Evolutionary conservation across 179 eudicot species (phyloP).

Genomic region (Drosera spatulata): DNA sequence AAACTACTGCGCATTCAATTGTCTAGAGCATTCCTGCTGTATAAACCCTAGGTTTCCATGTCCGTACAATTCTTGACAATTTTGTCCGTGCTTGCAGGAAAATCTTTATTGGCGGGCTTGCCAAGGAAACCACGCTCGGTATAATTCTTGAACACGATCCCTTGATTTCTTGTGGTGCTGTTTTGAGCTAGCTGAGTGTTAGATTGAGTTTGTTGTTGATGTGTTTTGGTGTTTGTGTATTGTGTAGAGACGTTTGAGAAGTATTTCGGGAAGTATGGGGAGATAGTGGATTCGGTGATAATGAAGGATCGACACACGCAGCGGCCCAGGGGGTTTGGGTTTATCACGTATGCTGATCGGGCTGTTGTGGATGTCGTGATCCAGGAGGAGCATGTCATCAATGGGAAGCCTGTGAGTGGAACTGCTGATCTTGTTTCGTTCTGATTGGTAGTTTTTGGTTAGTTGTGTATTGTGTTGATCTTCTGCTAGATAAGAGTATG

Average conservation of each 20-base stretch:
- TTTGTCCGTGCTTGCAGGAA: constrained; percentile 11
- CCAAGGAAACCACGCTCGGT: constrained; percentile 17
- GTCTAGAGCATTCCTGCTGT: no score
- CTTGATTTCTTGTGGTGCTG: background rate
- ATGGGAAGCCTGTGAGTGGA: constrained; percentile 57
- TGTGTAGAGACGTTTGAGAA: constrained; percentile 48
- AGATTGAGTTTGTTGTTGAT: background rate
- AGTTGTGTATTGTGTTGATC: background rate
- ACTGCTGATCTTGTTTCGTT: background rate
- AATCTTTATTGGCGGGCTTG: constrained; percentile 27
- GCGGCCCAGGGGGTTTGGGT: constrained; percentile 31
- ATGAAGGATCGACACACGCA: constrained; percentile 64
- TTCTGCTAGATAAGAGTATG: background rate
- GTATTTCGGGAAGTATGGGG: constrained; percentile 81
- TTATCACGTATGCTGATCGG: constrained; percentile 76
- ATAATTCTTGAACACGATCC: background rate
- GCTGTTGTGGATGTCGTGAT: constrained; percentile 70
- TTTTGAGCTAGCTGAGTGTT: background rate
- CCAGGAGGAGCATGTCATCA: constrained; percentile 57
- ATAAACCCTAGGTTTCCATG: no score
- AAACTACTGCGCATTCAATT: no score
- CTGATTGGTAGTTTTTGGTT: background rate
- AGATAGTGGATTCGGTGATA: constrained; percentile 66
- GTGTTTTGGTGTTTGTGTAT: background rate
- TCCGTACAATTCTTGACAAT: no score